Evolutionary conservation across 169 alveolate genomes (phyloP).

Genomic region (Eimeria zaria): DNA sequence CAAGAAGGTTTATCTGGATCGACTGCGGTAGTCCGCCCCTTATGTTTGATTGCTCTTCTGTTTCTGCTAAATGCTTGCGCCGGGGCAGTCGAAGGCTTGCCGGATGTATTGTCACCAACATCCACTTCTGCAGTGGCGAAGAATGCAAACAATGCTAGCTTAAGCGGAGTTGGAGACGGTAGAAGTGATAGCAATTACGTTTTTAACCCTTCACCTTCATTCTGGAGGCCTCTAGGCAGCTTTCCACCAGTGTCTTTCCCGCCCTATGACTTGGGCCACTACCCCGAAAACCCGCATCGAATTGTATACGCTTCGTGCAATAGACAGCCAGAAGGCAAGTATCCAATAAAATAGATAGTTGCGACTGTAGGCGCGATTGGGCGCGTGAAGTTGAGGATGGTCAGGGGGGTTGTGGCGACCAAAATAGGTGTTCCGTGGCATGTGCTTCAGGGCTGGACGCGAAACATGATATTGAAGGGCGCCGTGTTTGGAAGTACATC

Average conservation of each 20-base stretch:
- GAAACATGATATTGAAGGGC: conserved; percentile 69
- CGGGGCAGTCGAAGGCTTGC: not conserved
- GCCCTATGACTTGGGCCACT: conserved; percentile 68
- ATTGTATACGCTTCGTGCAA: conserved; percentile 63
- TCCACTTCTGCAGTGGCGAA: not conserved
- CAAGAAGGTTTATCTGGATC: not conserved
- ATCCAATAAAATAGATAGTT: not conserved
- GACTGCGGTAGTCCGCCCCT: not conserved
- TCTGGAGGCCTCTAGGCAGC: conserved; percentile 59
- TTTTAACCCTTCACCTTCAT: conserved; percentile 51
- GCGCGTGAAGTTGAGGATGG: not conserved
- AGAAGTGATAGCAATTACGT: not conserved
- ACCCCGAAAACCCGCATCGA: conserved; percentile 24
- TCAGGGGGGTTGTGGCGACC: not conserved
- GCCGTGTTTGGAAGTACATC: conserved; percentile 73
- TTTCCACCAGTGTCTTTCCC: conserved; percentile 43
- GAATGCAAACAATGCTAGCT: not conserved
- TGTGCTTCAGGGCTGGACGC: conserved; percentile 47
- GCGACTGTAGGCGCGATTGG: not conserved
- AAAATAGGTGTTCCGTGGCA: not conserved
- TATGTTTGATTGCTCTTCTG: not conserved
- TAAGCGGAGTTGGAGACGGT: not conserved
- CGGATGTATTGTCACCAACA: not conserved
- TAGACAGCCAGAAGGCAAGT: conserved; percentile 77
- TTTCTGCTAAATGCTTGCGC: not conserved